These are phyloP conservation scores for Nakaseomyces sp. DNA, from an alignment of 1,139 yeast species.

Conservation along the genomic window DNA sequence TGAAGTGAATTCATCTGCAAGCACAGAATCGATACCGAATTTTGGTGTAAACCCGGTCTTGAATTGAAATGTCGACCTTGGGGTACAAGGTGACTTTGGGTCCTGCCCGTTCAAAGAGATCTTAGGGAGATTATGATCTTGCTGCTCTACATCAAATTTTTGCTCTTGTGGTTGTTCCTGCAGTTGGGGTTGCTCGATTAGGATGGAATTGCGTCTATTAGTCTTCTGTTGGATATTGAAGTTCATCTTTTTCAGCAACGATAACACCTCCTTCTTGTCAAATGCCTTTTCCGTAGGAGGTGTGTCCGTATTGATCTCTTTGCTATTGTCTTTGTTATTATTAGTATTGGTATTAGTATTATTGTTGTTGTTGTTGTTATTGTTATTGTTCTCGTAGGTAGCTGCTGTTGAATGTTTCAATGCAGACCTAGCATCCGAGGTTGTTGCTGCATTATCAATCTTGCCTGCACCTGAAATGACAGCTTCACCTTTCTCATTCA, in stretches of 20 bases:
- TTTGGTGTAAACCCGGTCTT: slow-evolving; percentile 30
- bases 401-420: background rate
- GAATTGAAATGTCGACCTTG: slow-evolving; percentile 21
- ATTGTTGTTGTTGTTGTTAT: background rate
- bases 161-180: background rate
- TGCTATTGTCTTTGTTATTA: no score
- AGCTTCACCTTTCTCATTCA: slow-evolving; percentile 23
- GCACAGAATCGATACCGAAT: slow-evolving; percentile 23
- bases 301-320: no score
- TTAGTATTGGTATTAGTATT: background rate
- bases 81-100: slow-evolving; percentile 21
- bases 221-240: background rate
- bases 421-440: background rate
- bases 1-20: slow-evolving; percentile 13
- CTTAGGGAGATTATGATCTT: slow-evolving; percentile 11
- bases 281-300: slow-evolving; percentile 3
- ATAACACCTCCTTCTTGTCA: slow-evolving; percentile 20
- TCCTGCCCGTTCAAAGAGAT: slow-evolving; percentile 6
- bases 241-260: slow-evolving; percentile 24
- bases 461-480: slow-evolving; percentile 13
- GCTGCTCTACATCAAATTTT: slow-evolving; percentile 6
- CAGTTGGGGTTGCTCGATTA: background rate
- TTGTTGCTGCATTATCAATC: background rate
- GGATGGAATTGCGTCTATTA: background rate
- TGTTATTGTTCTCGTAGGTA: no score